A percentile compares a stretch with the other conserved stretches of the same genome.
These are phyloP conservation scores for Citropsis articulata DNA, from an alignment of 345 rosid genomes.

Conservation along the genomic window DNA sequence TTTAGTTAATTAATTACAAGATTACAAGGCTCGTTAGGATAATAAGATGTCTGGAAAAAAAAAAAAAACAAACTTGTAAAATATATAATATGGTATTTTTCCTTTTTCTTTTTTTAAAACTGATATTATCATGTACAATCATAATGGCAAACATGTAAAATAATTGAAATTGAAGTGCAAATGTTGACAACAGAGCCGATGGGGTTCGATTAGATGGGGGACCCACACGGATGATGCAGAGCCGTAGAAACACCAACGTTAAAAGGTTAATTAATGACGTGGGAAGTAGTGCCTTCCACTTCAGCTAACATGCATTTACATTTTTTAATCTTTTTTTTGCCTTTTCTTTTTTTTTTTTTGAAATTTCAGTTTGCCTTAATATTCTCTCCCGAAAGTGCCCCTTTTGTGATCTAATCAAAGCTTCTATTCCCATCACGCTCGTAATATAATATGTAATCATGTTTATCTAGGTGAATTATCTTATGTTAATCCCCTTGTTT, in stretches of 20 bases:
- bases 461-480: background rate
- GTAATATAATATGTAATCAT: background rate
- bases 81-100: no score
- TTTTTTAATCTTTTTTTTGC: background rate
- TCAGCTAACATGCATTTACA: slow-evolving; percentile 7
- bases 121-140: no score
- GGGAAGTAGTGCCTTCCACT: slow-evolving; percentile 32
- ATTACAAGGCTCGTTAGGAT: no score
- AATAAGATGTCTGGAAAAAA: no score
- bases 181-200: background rate
- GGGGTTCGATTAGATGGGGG: background rate
- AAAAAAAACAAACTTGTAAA: no score
- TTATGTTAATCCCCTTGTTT: background rate
- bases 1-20: no score
- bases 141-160: background rate
- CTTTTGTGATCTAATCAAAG: background rate
- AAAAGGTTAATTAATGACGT: slow-evolving; percentile 14
- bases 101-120: no score
- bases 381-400: background rate
- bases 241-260: background rate
- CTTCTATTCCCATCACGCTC: background rate
- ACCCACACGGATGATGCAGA: slow-evolving; percentile 8
- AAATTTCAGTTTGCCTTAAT: background rate
- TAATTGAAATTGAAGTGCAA: background rate
- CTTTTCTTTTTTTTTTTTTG: background rate